Evolutionary conservation across 192 early-diverging fungal genomes (phyloP), one percentile per base, ranked within the genome.

Genomic region (Backusella psychrophila): DNA sequence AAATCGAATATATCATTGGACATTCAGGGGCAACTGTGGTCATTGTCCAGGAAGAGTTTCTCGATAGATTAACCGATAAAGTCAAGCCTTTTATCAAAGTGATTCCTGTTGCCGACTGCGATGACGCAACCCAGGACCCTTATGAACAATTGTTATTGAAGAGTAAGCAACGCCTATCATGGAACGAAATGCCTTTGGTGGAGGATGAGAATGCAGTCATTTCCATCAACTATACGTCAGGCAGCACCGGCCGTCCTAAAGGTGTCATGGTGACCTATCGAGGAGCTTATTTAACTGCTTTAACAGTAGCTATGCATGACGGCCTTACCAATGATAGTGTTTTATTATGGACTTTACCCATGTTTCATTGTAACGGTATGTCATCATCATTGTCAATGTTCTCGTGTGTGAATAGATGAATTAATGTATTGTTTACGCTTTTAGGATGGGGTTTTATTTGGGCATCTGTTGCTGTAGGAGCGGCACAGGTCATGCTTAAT

Each of bases 201-300:
- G 78, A 86, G 29, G 78, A 83, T 72, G 89, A 90, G 66, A 69
- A 78, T 17, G 87, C 82, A 2, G 74, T 74, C 1, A 77, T 90
- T 39, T 85, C 88, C 3, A 81, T 90, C 31, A 87, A 85, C 66
- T 90, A 89, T 69, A 90, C 89, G 2, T 85, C 83, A 31, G 89
- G 89, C 3, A 36, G 35, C 6, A 90, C 89, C 1, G 89, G 89
- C 17, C 77, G 81, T 31, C 89, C 88, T 34, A 90, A 90, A 68
- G 87, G 88, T 9, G 85, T 89, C 4, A 72, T 84, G 34, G 85
- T 82, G 33, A 82, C 84, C 31, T 87, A 90, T 74, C 81, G 88
- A 19, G 89, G 89, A 2, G 78, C 82, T 33, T 90, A 90, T 65
- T 71, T 90, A 23, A 69, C 80, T 38, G 76, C 88, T 7, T 73